A percentile compares a stretch with the other conserved stretches of the same genome.
Conservation (phyloP, 331 rosid genomes). For the Acacia concinna region DNA sequence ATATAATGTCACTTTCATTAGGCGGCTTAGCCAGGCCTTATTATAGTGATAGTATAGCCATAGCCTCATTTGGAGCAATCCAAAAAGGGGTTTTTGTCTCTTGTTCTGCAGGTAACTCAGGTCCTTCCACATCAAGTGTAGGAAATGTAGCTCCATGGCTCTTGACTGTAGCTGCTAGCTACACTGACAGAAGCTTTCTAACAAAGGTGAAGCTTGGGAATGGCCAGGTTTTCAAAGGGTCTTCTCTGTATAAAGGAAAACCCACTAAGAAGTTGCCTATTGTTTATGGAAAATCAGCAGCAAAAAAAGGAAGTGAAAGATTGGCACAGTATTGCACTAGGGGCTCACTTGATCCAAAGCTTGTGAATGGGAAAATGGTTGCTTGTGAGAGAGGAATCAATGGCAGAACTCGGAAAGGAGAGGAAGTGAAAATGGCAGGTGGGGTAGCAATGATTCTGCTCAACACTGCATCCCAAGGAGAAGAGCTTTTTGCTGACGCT, state of each 20-base stretch:
- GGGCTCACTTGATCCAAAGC: constrained; percentile 48
- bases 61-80: constrained; percentile 65
- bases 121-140: constrained; percentile 49
- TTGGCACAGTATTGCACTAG: constrained; percentile 45
- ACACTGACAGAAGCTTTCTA: constrained; percentile 69
- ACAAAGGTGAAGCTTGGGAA: constrained; percentile 68
- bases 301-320: constrained; percentile 20
- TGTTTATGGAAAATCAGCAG: constrained; percentile 56
- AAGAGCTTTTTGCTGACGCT: constrained; percentile 62
- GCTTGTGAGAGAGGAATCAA: constrained; percentile 58
- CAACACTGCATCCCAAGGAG: constrained; percentile 51
- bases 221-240: constrained; percentile 54
- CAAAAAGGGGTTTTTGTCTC: constrained; percentile 65
- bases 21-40: constrained; percentile 52
- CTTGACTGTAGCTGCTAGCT: constrained; percentile 83
- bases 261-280: constrained; percentile 45
- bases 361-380: constrained; percentile 64
- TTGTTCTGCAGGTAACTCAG: constrained; percentile 81
- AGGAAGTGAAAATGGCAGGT: constrained; percentile 60
- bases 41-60: constrained; percentile 56
- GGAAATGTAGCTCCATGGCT: constrained; percentile 77
- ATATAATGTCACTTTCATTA: constrained; percentile 71
- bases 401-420: constrained; percentile 46
- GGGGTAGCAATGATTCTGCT: constrained; percentile 66
- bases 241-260: constrained; percentile 57